A percentile compares a stretch with the other conserved stretches of the same genome.
Evolutionary conservation across 768 basidiomycete species (phyloP).

Genomic region (Boletus barrowsii): DNA sequence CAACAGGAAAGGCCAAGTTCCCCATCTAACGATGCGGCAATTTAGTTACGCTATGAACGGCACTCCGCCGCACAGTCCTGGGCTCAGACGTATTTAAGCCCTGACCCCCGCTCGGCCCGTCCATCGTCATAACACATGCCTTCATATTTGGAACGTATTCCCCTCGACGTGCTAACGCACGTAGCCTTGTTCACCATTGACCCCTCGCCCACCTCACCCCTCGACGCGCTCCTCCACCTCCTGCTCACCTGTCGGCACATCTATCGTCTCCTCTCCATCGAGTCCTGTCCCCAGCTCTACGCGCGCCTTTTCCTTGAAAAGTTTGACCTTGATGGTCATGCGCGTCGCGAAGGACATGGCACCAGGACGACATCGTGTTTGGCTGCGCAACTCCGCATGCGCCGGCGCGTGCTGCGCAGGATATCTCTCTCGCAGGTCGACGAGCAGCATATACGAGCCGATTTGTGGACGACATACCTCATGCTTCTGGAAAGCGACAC

Average conservation of each 20-base stretch:
- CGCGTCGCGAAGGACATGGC: slow-evolving; percentile 27
- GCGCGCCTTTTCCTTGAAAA: slow-evolving; percentile 49
- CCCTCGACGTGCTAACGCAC: slow-evolving; percentile 55
- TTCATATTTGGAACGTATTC: slow-evolving; percentile 46
- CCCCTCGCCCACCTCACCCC: slow-evolving; percentile 37
- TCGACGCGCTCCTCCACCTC: slow-evolving; percentile 41
- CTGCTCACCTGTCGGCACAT: slow-evolving; percentile 45
- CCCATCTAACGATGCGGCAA: slow-evolving; percentile 33
- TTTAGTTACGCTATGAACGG: slow-evolving; percentile 33
- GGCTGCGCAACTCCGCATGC: slow-evolving; percentile 46
- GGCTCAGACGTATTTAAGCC: slow-evolving; percentile 25
- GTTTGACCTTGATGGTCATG: slow-evolving; percentile 41
- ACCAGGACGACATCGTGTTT: slow-evolving; percentile 38
- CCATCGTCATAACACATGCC: slow-evolving; percentile 36
- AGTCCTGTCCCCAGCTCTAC: slow-evolving; percentile 51
- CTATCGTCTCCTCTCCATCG: slow-evolving; percentile 41
- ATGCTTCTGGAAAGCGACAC: slow-evolving; percentile 60
- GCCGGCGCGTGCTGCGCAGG: slow-evolving; percentile 48
- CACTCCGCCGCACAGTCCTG: slow-evolving; percentile 28
- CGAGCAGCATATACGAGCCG: slow-evolving; percentile 32
- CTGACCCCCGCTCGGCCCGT: background rate
- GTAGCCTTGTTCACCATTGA: slow-evolving; percentile 49
- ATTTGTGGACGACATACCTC: slow-evolving; percentile 56
- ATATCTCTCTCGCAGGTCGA: slow-evolving; percentile 36
- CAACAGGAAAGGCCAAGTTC: slow-evolving; percentile 34